These are phyloP conservation scores for Coccomyxa sp. DNA, from an alignment of 139 green algal species.

Conservation along the genomic window DNA sequence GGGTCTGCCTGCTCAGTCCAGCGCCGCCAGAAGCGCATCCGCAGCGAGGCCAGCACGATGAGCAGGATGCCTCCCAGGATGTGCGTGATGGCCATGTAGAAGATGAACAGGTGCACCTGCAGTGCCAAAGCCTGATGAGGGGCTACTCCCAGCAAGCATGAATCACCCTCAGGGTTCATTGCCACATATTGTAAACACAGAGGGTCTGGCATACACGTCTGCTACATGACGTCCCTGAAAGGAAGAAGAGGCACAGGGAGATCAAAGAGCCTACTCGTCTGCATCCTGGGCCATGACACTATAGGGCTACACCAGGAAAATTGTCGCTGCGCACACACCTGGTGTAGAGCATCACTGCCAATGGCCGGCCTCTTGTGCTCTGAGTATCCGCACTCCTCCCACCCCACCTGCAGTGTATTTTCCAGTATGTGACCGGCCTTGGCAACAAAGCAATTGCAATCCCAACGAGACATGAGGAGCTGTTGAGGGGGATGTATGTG, in stretches of 20 bases:
- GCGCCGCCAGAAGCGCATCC: not conserved
- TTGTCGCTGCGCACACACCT: not conserved
- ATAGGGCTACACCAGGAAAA: not conserved
- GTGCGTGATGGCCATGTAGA: not conserved
- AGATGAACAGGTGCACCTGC: slow-evolving; percentile 13
- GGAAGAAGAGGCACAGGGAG: not conserved
- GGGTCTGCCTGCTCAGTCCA: not conserved
- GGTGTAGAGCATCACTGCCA: not conserved
- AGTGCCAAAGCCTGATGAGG: too few relatives aligned
- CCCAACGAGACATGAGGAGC: too few relatives aligned
- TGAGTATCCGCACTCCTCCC: not conserved
- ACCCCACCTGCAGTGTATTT: not conserved
- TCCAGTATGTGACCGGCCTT: not conserved
- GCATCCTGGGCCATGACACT: not conserved
- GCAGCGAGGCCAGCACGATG: not conserved
- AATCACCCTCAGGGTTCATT: not conserved
- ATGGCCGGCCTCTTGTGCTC: slow-evolving; percentile 4
- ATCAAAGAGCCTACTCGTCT: not conserved
- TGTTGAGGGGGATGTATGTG: too few relatives aligned
- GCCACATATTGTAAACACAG: not conserved
- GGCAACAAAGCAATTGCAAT: not conserved
- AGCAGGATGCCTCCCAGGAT: not conserved
- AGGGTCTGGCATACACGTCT: not conserved
- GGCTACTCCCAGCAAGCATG: too few relatives aligned
- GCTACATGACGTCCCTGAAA: not conserved